These are phyloP conservation scores for Trichoderma pleuroti DNA, from an alignment of 2,329 filamentous ascomycete genomes.

Conservation along the genomic window DNA sequence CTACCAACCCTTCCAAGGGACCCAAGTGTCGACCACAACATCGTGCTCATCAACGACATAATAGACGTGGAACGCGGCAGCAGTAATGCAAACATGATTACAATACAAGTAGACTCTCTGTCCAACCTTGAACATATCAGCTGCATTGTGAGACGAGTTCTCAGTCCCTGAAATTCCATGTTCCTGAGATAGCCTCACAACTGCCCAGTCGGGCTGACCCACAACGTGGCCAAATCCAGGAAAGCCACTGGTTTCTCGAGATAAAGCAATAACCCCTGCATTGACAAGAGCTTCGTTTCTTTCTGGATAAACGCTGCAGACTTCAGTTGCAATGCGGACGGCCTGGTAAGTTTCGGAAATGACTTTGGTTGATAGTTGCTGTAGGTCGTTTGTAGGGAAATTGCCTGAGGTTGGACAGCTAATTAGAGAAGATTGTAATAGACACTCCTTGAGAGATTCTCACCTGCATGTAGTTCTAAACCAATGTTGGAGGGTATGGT, in stretches of 20 bases:
- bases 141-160: not conserved
- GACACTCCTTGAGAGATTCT: no score
- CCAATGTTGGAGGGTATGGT: no score
- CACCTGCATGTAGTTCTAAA: no score
- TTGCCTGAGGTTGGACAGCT: no score
- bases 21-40: not conserved
- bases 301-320: no score
- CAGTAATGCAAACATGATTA: not conserved
- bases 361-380: no score
- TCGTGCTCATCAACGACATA: not conserved
- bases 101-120: not conserved
- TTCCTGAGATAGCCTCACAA: not conserved
- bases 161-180: not conserved
- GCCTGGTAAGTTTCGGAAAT: no score
- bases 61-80: not conserved
- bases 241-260: not conserved
- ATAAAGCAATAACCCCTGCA: not conserved
- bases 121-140: not conserved
- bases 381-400: no score
- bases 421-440: no score
- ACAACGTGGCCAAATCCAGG: not conserved
- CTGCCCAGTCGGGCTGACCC: not conserved
- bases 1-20: not conserved
- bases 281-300: no score
- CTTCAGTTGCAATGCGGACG: no score